phyloP scores from a whole-genome alignment of 2,329 filamentous ascomycete species.

The Penicillium brevicompactum region DNA sequence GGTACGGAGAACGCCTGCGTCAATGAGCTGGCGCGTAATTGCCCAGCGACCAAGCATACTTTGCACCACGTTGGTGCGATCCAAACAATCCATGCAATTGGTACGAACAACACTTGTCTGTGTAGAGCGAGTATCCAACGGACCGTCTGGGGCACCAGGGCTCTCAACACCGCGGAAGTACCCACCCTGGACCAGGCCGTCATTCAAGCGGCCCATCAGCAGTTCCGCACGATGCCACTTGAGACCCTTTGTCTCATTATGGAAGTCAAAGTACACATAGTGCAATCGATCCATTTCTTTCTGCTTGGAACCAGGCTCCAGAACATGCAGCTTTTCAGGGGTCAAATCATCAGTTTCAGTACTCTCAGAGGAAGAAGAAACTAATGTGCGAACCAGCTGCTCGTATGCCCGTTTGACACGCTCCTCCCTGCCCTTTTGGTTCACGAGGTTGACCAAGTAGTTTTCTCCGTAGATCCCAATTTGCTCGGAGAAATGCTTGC shows the following conservation, averaged over 20 bases:
- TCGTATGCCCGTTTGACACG: slow-evolving; percentile 92
- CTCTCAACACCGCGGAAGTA: slow-evolving; percentile 94
- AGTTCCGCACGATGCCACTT: slow-evolving; percentile 90
- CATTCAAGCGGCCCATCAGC: slow-evolving; percentile 77
- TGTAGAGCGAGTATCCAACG: slow-evolving; percentile 74
- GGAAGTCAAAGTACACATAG: slow-evolving; percentile 98
- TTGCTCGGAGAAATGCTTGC: slow-evolving; percentile 89
- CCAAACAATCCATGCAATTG: slow-evolving; percentile 99
- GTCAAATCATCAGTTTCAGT: slow-evolving; percentile 67
- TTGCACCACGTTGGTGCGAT: slow-evolving; percentile 96
- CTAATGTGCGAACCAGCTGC: slow-evolving; percentile 76
- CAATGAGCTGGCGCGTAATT: slow-evolving; percentile 83
- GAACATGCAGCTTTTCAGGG: slow-evolving; percentile 77
- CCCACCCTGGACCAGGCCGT: slow-evolving; percentile 74
- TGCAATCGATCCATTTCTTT: slow-evolving; percentile 81
- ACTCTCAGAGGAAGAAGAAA: slow-evolving; percentile 68
- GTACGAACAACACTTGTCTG: slow-evolving; percentile 93
- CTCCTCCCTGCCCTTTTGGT: slow-evolving; percentile 89
- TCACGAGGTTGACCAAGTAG: slow-evolving; percentile 95
- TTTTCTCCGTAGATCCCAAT: slow-evolving; percentile 93
- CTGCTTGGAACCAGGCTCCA: slow-evolving; percentile 64
- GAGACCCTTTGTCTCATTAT: slow-evolving; percentile 94
- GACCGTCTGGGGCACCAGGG: slow-evolving; percentile 69
- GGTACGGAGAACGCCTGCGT: slow-evolving; percentile 74
- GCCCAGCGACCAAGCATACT: slow-evolving; percentile 93